phyloP scores from a whole-genome alignment of 2,329 filamentous ascomycete species.

The Pestalotiopsis sp. region DNA sequence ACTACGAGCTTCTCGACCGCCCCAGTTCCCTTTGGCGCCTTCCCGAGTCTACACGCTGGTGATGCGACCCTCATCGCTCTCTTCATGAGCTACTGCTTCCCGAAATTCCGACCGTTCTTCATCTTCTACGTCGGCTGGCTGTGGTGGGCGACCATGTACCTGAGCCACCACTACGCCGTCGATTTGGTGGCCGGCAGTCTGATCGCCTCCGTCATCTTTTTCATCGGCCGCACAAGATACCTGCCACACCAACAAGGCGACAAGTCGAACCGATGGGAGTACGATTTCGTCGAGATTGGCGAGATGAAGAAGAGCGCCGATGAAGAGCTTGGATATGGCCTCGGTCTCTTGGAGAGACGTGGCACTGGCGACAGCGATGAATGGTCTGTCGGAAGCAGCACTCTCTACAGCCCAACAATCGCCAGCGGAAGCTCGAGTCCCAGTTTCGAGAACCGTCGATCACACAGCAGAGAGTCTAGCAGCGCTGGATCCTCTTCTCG shows the following conservation, averaged over 20 bases:
- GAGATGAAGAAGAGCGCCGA: conserved; percentile 48
- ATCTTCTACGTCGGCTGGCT: conserved; percentile 88
- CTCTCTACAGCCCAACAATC: conserved; percentile 17
- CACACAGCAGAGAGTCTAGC: neutral
- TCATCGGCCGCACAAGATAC: conserved; percentile 78
- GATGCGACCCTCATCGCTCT: conserved; percentile 87
- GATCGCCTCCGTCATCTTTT: conserved; percentile 78
- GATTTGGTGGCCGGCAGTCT: conserved; percentile 87
- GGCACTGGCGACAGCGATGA: conserved; percentile 15
- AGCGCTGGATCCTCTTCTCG: neutral
- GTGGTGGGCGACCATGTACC: conserved; percentile 98
- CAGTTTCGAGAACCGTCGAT: neutral
- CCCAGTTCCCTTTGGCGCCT: conserved; percentile 91
- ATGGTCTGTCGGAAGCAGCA: conserved; percentile 18
- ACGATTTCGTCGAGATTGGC: conserved; percentile 89
- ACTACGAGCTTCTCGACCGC: conserved; percentile 90
- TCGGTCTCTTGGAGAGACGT: conserved; percentile 16
- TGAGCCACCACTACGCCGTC: conserved; percentile 95
- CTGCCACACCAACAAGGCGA: conserved; percentile 80
- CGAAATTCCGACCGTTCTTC: conserved; percentile 77
- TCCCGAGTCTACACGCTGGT: conserved; percentile 89
- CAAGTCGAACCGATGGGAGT: conserved; percentile 91
- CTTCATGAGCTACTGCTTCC: conserved; percentile 93
- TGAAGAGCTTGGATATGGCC: conserved; percentile 23
- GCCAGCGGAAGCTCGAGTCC: conserved; percentile 15